Evolutionary conservation across 176 grass and related monocot genomes (phyloP), one percentile per base, ranked within the genome.

Genomic region (Oryza australiensis): DNA sequence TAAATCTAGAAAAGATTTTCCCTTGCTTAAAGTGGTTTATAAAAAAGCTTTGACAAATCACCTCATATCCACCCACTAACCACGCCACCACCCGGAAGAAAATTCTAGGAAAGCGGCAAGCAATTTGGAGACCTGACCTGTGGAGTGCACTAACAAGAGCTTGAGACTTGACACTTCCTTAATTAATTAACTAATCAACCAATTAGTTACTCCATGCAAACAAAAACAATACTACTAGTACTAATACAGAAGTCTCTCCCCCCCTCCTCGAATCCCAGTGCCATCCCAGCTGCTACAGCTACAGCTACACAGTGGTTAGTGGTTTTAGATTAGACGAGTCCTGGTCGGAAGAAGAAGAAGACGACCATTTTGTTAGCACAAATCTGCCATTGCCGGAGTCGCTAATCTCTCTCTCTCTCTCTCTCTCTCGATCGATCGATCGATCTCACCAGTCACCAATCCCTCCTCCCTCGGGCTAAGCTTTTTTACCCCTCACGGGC

Each of bases 321-420:
- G 45, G 14, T 12, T 12, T 32, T 32, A 32, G 30, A 1, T 3
- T 1, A 42, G 41, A 1, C 7, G 41, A 35, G 34, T 35, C 34
- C 5, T 10, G 12, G 41, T 42, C 12, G n/a, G n/a, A n/a, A 4
- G 45, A 14, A 15, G 3, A 48, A 48, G 45, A 48, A 15, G 45
- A 15, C 10, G 14, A 48, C 14, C 45, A 48, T 15, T 16, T 16
- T 46, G 12, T 48, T 16, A 48, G 45, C 45, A 48, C 45, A 53
- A 53, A 53, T 53, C 49, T 22, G 49, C 49, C 49, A 53, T 53
- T 53, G 49, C 48, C 14, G 15, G 48, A 51, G 48, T 8, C 42
- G 11, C 45, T 48, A 15, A 68, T 80, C 78, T 57, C n/a, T 28
- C 66, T 80, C n/a, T n/a, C n/a, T n/a, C n/a, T n/a, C n/a, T 27